phyloP scores from a whole-genome alignment of 2,329 filamentous ascomycete species.

The Ophiostoma populinum region DNA sequence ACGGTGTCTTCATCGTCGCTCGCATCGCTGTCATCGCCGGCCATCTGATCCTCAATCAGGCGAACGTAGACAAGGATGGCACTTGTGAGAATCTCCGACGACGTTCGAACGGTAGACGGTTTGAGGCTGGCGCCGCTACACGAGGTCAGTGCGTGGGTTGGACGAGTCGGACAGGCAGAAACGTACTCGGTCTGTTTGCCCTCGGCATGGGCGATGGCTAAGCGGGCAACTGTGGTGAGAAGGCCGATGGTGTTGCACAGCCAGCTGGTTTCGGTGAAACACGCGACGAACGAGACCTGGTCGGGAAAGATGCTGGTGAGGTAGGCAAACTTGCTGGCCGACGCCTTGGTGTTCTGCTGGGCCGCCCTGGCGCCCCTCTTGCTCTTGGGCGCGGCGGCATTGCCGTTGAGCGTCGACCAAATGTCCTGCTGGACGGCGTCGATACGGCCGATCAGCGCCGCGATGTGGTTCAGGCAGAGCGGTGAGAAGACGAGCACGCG shows the following conservation, averaged over 20 bases:
- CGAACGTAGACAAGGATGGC: conserved; percentile 6
- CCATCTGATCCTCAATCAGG: conserved; percentile 4
- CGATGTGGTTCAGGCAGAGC: conserved; percentile 3
- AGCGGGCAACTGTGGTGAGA: conserved; percentile 4
- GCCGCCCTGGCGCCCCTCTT: not conserved
- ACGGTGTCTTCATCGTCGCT: conserved; percentile 6
- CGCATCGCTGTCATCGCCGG: conserved; percentile 2
- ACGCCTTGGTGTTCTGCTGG: conserved; percentile 3
- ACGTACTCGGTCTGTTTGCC: not conserved
- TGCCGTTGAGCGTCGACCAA: not conserved
- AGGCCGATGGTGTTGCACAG: conserved; percentile 10
- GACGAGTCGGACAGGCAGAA: no score
- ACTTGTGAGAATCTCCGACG: conserved; percentile 5
- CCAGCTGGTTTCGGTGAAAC: conserved; percentile 11
- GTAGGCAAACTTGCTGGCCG: conserved; percentile 4
- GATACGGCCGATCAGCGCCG: conserved; percentile 7
- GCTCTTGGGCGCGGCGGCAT: not conserved
- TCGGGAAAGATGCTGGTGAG: conserved; percentile 9
- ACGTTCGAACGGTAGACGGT: not conserved
- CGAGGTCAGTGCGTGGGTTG: no score
- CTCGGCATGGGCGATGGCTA: not conserved
- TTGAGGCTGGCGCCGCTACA: not conserved
- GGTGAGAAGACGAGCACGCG: not conserved
- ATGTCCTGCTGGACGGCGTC: conserved; percentile 6
- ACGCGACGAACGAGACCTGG: conserved; percentile 4